Conservation (phyloP, 495 filamentous ascomycete genomes). For the Penicillium antarcticum region DNA sequence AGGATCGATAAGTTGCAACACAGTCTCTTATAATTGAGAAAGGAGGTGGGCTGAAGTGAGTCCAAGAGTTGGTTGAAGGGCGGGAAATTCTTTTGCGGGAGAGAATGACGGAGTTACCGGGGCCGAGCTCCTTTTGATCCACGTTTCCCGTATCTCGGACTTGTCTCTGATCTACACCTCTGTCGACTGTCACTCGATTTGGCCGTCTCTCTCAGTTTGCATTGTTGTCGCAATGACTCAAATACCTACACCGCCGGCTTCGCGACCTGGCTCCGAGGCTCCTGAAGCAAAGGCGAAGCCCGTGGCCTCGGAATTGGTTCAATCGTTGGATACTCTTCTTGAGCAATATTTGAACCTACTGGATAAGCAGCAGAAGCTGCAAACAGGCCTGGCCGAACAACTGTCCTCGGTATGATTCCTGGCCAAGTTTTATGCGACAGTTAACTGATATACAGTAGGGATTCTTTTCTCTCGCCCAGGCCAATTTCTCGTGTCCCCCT, state of each 20-base stretch:
- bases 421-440: background rate
- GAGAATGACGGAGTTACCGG: conserved; percentile 47
- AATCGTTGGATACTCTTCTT: conserved; percentile 60
- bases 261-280: conserved; percentile 28
- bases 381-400: conserved; percentile 47
- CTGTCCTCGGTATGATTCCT: conserved; percentile 51
- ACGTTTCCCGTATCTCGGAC: conserved; percentile 4
- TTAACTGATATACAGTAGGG: conserved; percentile 35
- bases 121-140: conserved; percentile 30
- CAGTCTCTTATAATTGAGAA: background rate
- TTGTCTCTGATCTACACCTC: background rate
- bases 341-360: conserved; percentile 67
- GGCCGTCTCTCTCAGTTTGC: background rate
- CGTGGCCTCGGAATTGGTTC: conserved; percentile 22
- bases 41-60: conserved; percentile 1
- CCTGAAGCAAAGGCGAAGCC: conserved; percentile 24
- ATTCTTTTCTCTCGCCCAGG: conserved; percentile 58
- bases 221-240: conserved; percentile 26
- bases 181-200: no score
- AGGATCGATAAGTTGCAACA: background rate
- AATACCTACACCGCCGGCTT: conserved; percentile 37
- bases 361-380: conserved; percentile 64
- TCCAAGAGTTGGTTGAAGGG: conserved; percentile 12
- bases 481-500: conserved; percentile 65
- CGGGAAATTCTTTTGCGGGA: conserved; percentile 43